Evolutionary conservation across 2,329 filamentous ascomycete species (phyloP), one percentile per base, ranked within the genome.

Genomic region (Leptographium lundbergii): DNA sequence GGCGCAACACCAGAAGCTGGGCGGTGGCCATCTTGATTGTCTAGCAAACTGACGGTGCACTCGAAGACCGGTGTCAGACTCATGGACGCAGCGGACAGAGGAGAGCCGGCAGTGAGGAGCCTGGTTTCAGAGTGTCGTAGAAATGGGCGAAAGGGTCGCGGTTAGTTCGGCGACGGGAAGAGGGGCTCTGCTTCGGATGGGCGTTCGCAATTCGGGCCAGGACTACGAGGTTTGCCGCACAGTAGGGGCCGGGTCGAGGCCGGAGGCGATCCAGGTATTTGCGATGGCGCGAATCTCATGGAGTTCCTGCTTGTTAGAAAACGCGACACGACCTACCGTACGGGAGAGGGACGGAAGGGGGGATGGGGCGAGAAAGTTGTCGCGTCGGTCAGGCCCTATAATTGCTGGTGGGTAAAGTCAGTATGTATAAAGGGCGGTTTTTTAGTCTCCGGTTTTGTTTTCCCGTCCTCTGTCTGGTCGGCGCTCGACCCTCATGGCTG

Each of bases 21-120:
- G 73, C 74, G 69, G 77, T 71, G 70, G 80, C 79, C 80, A 82
- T 82, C 69, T 67, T 79, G 76, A 70, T 70, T 73, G 70, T 73
- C 71, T 64, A 64, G 65, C 66, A 70, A 73, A 69, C 73, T 77
- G 70, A 66, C 65, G 63, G 70, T 75, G 65, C 68, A 67, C 66
- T 73, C 67, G 69, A 69, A 67, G 65, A 65, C 65, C 64, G 70
- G 67, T 71, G 70, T 73, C 71, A 74, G 69, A 78, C 74, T 74
- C 79, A 82, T 82, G 77, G 76, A 75, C 73, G 73, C 75, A 74
- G 66, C 57, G 61, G 64, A 60, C 36, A 61, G 58, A 60, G 57
- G 59, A 64, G 60, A 57, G 61, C 42, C 48, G 60, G 61, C 56
- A 53, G 57, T 25, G 9, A 32, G 32, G 22, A 54, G 55, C n/a